A percentile compares a stretch with the other conserved stretches of the same genome.
phyloP scores from a whole-genome alignment of 768 basidiomycete species.

The Pulveroboletus sp. region DNA sequence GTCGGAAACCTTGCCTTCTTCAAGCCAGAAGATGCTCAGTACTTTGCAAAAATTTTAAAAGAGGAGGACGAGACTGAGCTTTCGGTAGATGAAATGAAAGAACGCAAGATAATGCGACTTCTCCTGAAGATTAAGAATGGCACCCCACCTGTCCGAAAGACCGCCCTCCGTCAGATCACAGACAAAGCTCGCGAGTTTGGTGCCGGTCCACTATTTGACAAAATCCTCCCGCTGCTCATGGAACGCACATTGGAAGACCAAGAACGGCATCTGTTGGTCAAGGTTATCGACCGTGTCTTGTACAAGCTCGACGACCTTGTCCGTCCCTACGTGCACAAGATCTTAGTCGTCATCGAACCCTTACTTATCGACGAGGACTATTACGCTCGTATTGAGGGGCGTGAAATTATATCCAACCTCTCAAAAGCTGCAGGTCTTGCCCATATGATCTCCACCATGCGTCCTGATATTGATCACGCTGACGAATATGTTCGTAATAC shows the following conservation, averaged over 20 bases:
- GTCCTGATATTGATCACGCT: constrained; percentile 98
- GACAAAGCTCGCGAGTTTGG: constrained; percentile 99
- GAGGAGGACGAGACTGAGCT: constrained; percentile 94
- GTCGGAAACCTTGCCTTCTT: constrained; percentile 97
- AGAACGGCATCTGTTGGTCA: constrained; percentile 95
- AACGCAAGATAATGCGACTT: constrained; percentile 98
- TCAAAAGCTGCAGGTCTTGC: constrained; percentile 98
- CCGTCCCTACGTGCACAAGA: constrained; percentile 98
- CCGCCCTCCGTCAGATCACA: constrained; percentile 95
- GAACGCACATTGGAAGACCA: constrained; percentile 97
- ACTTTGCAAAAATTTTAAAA: constrained; percentile 93
- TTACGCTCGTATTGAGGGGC: constrained; percentile 94
- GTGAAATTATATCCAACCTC: constrained; percentile 97
- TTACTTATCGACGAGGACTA: constrained; percentile 98
- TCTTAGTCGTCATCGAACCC: constrained; percentile 98
- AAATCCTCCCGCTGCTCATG: constrained; percentile 97
- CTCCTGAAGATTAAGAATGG: constrained; percentile 99
- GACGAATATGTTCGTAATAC: constrained; percentile 99
- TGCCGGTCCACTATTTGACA: constrained; percentile 96
- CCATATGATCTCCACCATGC: constrained; percentile 99
- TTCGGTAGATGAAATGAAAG: constrained; percentile 97
- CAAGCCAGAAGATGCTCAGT: constrained; percentile 96
- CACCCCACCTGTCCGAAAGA: constrained; percentile 96
- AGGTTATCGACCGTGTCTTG: constrained; percentile 96
- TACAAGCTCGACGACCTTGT: constrained; percentile 99